phyloP scores from a whole-genome alignment of 495 filamentous ascomycete species.

The Hyaloscypha finlandica region DNA sequence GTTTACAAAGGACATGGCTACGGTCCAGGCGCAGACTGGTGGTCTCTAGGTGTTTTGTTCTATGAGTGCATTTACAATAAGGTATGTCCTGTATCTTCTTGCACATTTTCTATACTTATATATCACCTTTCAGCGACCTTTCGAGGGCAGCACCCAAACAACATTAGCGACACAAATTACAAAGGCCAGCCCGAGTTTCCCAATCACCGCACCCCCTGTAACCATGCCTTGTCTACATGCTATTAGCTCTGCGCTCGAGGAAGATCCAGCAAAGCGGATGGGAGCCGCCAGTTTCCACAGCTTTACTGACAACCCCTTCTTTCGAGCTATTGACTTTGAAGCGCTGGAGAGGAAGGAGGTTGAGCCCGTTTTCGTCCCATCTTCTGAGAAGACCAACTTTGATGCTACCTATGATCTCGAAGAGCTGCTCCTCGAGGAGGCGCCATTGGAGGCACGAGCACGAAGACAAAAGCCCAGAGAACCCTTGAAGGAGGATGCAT shows the following conservation, averaged over 20 bases:
- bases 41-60: slow-evolving; percentile 94
- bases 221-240: slow-evolving; percentile 84
- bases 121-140: slow-evolving; percentile 67
- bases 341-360: slow-evolving; percentile 86
- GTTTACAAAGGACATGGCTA: slow-evolving; percentile 91
- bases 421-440: slow-evolving; percentile 91
- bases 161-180: slow-evolving; percentile 78
- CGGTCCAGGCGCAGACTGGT: slow-evolving; percentile 90
- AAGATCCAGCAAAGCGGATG: slow-evolving; percentile 76
- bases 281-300: slow-evolving; percentile 76
- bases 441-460: slow-evolving; percentile 88
- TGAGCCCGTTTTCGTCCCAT: slow-evolving; percentile 87
- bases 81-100: slow-evolving; percentile 50
- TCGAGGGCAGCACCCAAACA: slow-evolving; percentile 84
- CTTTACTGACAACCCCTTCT: slow-evolving; percentile 88
- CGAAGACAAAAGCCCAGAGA: slow-evolving; percentile 92
- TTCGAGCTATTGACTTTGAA: slow-evolving; percentile 80
- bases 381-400: slow-evolving; percentile 97
- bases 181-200: slow-evolving; percentile 81
- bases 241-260: slow-evolving; percentile 77
- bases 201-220: slow-evolving; percentile 85
- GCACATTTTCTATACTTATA: slow-evolving; percentile 19
- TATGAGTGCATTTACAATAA: slow-evolving; percentile 99
- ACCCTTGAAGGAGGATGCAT: slow-evolving; percentile 88
- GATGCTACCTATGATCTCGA: slow-evolving; percentile 98